phyloP scores from a whole-genome alignment of 2,329 filamentous ascomycete genomes.

The Cytospora piceae region DNA sequence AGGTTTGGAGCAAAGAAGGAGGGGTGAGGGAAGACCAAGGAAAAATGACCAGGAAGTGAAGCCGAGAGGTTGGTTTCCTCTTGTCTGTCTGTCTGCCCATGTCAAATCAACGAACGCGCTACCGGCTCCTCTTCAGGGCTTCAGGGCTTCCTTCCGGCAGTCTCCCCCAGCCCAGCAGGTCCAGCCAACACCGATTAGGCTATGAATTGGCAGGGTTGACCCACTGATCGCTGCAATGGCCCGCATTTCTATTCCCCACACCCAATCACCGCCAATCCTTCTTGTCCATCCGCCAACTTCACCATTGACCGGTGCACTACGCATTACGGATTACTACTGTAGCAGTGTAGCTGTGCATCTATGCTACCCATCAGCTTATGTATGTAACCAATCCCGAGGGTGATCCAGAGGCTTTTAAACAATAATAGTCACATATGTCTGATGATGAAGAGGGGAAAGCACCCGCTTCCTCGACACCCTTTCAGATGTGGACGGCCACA shows the following conservation, averaged over 20 bases:
- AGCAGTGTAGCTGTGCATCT: too few species aligned
- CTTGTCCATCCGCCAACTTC: constrained; percentile 7
- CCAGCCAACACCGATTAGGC: not conserved
- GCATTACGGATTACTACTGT: not conserved
- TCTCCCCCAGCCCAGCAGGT: not conserved
- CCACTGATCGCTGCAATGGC: not conserved
- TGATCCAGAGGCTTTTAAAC: too few species aligned
- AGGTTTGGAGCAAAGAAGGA: not conserved
- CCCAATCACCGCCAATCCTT: constrained; percentile 23
- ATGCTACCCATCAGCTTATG: too few species aligned
- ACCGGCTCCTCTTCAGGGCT: too few species aligned
- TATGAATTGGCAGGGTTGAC: not conserved
- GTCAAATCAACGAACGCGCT: too few species aligned
- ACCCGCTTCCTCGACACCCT: not conserved
- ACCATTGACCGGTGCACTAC: not conserved
- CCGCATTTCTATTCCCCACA: not conserved
- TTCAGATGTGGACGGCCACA: not conserved
- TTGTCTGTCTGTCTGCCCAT: too few species aligned
- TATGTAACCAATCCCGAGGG: too few species aligned
- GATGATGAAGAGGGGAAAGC: not conserved
- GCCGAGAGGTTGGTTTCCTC: too few species aligned
- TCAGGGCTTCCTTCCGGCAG: not conserved
- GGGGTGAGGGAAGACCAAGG: too few species aligned
- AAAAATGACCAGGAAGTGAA: too few species aligned
- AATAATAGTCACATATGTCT: too few species aligned